Evolutionary conservation across 1,284 basidiomycete genomes (phyloP).

Genomic region (Fomitopsis schrenkii): DNA sequence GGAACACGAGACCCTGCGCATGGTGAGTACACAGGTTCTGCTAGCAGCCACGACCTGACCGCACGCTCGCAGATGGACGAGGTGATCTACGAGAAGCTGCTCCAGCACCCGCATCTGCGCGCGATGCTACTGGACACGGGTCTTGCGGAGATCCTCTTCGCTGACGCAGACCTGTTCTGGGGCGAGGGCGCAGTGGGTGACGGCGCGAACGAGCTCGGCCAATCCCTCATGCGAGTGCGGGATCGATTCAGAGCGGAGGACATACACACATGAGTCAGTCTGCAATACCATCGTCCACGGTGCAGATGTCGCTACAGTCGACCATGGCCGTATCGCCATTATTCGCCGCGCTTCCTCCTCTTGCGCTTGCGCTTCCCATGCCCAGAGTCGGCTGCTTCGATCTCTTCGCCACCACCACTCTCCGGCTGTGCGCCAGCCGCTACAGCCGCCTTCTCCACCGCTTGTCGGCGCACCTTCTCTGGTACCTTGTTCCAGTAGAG

Average conservation of each 20-base stretch:
- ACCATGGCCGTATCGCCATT: not conserved
- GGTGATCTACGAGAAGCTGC: slow-evolving; percentile 56
- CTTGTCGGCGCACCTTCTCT: slow-evolving; percentile 58
- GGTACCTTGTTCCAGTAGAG: slow-evolving; percentile 79
- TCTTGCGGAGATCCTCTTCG: slow-evolving; percentile 43
- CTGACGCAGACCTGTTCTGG: slow-evolving; percentile 52
- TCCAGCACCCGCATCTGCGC: slow-evolving; percentile 51
- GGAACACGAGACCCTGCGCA: slow-evolving; percentile 42
- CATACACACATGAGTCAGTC: not conserved
- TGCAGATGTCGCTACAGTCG: not conserved
- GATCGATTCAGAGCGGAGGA: slow-evolving; percentile 36
- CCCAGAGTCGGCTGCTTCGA: not conserved
- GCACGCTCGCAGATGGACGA: slow-evolving; percentile 47
- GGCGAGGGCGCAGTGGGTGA: slow-evolving; percentile 44
- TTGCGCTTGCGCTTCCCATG: slow-evolving; percentile 16
- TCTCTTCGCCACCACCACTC: not conserved
- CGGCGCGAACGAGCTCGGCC: slow-evolving; percentile 59
- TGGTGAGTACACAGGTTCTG: slow-evolving; percentile 31
- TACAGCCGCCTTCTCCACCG: slow-evolving; percentile 44
- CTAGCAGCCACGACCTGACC: not conserved
- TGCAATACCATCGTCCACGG: not conserved
- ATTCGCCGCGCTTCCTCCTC: slow-evolving; percentile 7
- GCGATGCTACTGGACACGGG: slow-evolving; percentile 45
- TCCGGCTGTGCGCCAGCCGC: not conserved
- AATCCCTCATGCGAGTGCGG: slow-evolving; percentile 49